Evolutionary conservation across 1,284 basidiomycete species (phyloP), one percentile per base, ranked within the genome.

Genomic region (Anthracocystis panici-leucophaei): DNA sequence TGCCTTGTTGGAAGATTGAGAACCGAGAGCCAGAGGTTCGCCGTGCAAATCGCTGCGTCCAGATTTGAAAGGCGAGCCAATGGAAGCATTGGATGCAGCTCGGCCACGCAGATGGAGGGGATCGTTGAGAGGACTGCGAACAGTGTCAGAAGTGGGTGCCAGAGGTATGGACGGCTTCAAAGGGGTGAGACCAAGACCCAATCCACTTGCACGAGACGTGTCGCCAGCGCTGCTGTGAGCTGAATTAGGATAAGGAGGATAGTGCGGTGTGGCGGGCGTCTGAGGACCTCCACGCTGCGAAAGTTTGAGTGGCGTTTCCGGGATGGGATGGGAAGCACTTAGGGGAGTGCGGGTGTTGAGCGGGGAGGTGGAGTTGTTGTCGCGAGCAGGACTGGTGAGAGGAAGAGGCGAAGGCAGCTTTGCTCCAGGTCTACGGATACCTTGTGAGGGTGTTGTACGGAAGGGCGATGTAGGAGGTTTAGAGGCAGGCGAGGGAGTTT

Each of bases 261-360:
- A 67, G 29, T 71, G 73, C 2, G 74, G 74, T 3, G 74, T 77
- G 8, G 74, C 65, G 18, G 74, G 74, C 11, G 74, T 77, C 25
- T 73, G 69, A 12, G 74, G 74, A 9, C 69, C 74, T 25, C 65
- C 63, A 18, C 71, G 63, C 27, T 75, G 71, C 20, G 71, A 74
- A 12, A 70, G 71, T 65, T 81, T 81, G 40, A 81, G 65, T 5
- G 80, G 80, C 8, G 80, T 81, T 53, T 80, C 78, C 1, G 80
- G 80, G 20, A 72, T 73, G 5, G 80, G 73, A 38, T 78, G 74
- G 3, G 78, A 75, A 5, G 80, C 80, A 62, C 76, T 78, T 31
- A 81, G 69, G 7, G 80, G 80, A 10, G 80, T 81, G 21, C 75
- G 65, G 0, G 80, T 71, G 42, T 58, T 69, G 53, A 50, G 51